Evolutionary conservation across 495 filamentous ascomycete genomes (phyloP), one percentile per base, ranked within the genome.

Genomic region (Penicillium paxilli): DNA sequence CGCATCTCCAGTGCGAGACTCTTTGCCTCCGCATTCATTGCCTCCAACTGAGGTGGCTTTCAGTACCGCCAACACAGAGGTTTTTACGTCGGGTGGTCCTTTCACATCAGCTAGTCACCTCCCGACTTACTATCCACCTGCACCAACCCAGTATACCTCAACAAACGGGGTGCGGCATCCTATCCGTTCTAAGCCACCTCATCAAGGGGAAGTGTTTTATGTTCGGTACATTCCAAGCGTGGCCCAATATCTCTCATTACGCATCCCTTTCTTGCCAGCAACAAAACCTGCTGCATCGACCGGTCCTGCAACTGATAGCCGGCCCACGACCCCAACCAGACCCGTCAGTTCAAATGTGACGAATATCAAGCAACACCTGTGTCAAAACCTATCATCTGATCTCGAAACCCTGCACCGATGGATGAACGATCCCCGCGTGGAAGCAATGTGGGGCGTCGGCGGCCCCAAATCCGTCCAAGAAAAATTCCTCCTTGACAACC

Each of bases 171-270:
- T 93, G 21, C 87, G 92, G 4, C 94, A 98, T 67, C 95, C 94
- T 0, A 69, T 97, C 22, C 85, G 94, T 0, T 88, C 91, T 30
- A 96, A 96, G 58, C 93, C 94, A 0, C 89, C 90, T 2, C 86
- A 87, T 16, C 90, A 94, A 79, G 88, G 89, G 9, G 89, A 94
- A 62, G 83, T 88, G 11, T 91, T 98, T 63, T 98, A 98, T 70
- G 85, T 84, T 1, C 89, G 94, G 45, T 96, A 87, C 67, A 75
- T 98, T 16, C 90, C 90, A 2, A 91, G 86, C 17, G 74, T 95
- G 0, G 80, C 81, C 24, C 90, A 96, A 64, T 96, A 90, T 56
- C 81, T 98, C 20, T 90, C 90, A 11, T 95, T 98, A 71, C 87
- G 94, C 25, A 82, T 91, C 1, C 90, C 91, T 3, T 75, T 65